Evolutionary conservation across 768 basidiomycete genomes (phyloP).

Genomic region (Candolleomyces aberdarensis): DNA sequence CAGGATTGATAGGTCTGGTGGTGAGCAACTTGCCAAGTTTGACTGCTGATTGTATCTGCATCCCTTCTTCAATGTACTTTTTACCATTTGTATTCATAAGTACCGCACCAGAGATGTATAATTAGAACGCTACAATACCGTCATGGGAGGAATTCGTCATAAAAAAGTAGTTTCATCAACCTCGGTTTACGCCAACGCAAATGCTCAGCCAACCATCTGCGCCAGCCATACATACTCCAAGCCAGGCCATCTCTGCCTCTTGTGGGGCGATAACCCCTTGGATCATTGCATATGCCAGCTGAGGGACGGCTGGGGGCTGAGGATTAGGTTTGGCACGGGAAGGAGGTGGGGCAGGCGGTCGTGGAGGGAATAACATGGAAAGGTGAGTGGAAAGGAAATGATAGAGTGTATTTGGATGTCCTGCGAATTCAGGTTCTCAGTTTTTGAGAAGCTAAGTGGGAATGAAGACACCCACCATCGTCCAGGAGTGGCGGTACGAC

Average conservation of each 20-base stretch:
- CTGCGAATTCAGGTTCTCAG: slow-evolving; percentile 33
- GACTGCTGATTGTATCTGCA: slow-evolving; percentile 37
- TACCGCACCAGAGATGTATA: neutral
- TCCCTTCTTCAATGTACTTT: neutral
- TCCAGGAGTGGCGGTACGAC: slow-evolving; percentile 76
- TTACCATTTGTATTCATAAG: neutral
- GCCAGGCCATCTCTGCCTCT: slow-evolving; percentile 90
- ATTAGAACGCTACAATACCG: neutral
- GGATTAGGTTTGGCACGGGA: slow-evolving; percentile 37
- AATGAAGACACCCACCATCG: slow-evolving; percentile 54
- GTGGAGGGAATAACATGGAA: slow-evolving; percentile 73
- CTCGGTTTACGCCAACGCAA: slow-evolving; percentile 55
- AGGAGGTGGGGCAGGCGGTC: slow-evolving; percentile 41
- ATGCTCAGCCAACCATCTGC: slow-evolving; percentile 96
- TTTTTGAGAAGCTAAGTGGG: neutral
- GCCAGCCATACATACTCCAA: slow-evolving; percentile 88
- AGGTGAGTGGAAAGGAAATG: slow-evolving; percentile 68
- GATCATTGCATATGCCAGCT: slow-evolving; percentile 73
- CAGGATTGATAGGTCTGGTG: slow-evolving; percentile 70
- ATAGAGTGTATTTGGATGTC: slow-evolving; percentile 67
- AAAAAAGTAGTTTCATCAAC: neutral
- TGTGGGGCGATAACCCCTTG: slow-evolving; percentile 83
- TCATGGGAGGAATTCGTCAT: neutral
- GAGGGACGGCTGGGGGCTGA: slow-evolving; percentile 31
- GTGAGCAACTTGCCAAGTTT: slow-evolving; percentile 76